phyloP scores from a whole-genome alignment of 2,329 filamentous ascomycete genomes.

The Sphaerostilbella broomeana region DNA sequence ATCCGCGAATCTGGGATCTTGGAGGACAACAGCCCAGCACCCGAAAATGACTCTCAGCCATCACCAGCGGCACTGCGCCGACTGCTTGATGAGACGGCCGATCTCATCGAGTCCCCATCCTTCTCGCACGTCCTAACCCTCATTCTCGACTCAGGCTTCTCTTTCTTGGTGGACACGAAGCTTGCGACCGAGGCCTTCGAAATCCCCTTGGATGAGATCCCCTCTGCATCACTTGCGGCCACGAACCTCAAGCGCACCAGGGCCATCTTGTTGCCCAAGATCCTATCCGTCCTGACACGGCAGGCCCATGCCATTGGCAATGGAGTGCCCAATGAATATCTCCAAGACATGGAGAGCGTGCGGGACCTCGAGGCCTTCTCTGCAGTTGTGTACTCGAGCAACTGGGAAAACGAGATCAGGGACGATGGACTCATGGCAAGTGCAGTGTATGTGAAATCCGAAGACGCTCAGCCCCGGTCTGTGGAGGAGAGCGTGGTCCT shows the following conservation, averaged over 20 bases:
- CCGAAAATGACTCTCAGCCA: conserved; percentile 32
- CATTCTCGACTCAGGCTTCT: conserved; percentile 82
- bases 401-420: conserved; percentile 63
- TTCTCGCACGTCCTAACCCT: conserved; percentile 82
- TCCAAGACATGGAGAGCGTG: conserved; percentile 69
- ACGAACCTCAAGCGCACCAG: conserved; percentile 53
- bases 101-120: conserved; percentile 87
- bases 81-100: conserved; percentile 89
- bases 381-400: conserved; percentile 80
- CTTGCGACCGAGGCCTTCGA: conserved; percentile 76
- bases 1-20: conserved; percentile 79
- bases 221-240: conserved; percentile 41
- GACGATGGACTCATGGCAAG: conserved; percentile 39
- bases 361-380: conserved; percentile 75
- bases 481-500: conserved; percentile 48
- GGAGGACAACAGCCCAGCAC: conserved; percentile 36
- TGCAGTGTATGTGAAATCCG: conserved; percentile 28
- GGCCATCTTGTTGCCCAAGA: conserved; percentile 67
- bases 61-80: conserved; percentile 62
- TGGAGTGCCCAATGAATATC: conserved; percentile 64
- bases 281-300: conserved; percentile 80
- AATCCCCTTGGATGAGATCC: conserved; percentile 23
- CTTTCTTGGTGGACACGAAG: conserved; percentile 74
- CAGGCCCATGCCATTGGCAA: conserved; percentile 87
- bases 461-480: conserved; percentile 18